Conservation (phyloP, 805 yeast species). For the Metschnikowia koreensis region DNA sequence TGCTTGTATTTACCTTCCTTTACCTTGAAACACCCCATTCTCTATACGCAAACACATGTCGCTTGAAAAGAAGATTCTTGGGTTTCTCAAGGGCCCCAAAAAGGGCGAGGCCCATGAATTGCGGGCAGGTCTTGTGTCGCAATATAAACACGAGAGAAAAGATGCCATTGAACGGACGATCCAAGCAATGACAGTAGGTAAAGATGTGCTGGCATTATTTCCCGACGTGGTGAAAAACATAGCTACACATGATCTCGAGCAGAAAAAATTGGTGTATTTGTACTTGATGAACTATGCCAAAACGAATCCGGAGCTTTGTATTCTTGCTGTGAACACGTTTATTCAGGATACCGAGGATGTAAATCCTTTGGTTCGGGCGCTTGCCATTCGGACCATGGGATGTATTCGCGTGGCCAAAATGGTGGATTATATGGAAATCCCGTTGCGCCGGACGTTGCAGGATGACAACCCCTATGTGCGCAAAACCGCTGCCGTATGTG, state of each 20-base stretch:
- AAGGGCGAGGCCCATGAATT: conserved; percentile 87
- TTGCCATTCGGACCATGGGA: conserved; percentile 98
- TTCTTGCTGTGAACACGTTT: conserved; percentile 94
- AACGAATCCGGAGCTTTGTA: conserved; percentile 91
- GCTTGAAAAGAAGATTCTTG: conserved; percentile 43
- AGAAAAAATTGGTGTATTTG: conserved; percentile 90
- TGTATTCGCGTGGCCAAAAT: conserved; percentile 94
- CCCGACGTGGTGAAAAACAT: conserved; percentile 96
- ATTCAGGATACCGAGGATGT: conserved; percentile 95
- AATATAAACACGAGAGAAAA: conserved; percentile 89
- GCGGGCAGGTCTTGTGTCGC: conserved; percentile 87
- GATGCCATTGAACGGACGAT: conserved; percentile 96
- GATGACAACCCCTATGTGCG: conserved; percentile 98
- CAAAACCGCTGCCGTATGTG: conserved; percentile 96
- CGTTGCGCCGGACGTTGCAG: conserved; percentile 74
- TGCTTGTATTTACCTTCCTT: too few species aligned
- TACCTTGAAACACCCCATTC: background rate
- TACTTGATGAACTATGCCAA: conserved; percentile 97
- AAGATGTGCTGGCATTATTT: conserved; percentile 89
- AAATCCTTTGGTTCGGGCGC: conserved; percentile 90
- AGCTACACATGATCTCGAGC: conserved; percentile 95
- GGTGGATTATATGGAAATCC: conserved; percentile 91
- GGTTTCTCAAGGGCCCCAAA: conserved; percentile 43
- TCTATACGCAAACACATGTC: conserved; percentile 23
- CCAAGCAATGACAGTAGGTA: conserved; percentile 97